A percentile compares a stretch with the other conserved stretches of the same genome.
These are phyloP conservation scores for Phlyctochytrium arcticum DNA, from an alignment of 192 early-diverging fungal genomes.

Conservation along the genomic window DNA sequence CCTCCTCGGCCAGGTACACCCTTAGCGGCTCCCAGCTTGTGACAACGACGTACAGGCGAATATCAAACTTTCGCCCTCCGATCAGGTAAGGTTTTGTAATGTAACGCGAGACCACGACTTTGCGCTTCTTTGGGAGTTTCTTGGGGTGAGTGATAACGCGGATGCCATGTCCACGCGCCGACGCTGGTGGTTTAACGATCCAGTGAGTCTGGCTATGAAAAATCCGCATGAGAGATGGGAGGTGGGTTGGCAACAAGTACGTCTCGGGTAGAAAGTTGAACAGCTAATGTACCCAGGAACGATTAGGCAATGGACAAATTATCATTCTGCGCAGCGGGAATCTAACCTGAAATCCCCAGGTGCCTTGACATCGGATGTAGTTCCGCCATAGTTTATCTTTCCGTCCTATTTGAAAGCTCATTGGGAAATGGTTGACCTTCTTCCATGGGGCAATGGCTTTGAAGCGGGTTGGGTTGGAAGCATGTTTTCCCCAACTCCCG, in stretches of 20 bases:
- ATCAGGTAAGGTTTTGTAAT: conserved; percentile 41
- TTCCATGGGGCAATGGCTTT: conserved; percentile 41
- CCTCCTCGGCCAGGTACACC: conserved; percentile 35
- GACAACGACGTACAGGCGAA: conserved; percentile 42
- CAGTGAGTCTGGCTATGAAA: conserved; percentile 32
- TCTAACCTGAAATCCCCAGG: not conserved
- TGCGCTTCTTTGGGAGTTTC: conserved; percentile 34
- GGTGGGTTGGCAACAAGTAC: conserved; percentile 32
- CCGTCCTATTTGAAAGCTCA: conserved; percentile 47
- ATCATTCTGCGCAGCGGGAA: not conserved
- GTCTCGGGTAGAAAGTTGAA: conserved; percentile 45
- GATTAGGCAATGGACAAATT: not conserved
- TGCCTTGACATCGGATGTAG: not conserved
- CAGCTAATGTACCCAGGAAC: not conserved
- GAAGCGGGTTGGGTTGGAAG: conserved; percentile 25
- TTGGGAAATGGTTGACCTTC: conserved; percentile 52
- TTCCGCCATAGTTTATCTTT: conserved; percentile 39
- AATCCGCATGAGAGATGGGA: conserved; percentile 18
- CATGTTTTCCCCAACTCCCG: conserved; percentile 48
- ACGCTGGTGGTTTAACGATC: conserved; percentile 53
- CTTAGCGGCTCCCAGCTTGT: conserved; percentile 45
- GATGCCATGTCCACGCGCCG: conserved; percentile 46
- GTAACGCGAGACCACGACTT: conserved; percentile 35
- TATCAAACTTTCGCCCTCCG: conserved; percentile 41
- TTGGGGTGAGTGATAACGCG: conserved; percentile 21